Base-by-base conservation (phyloP, 768 basidiomycete genomes). In the Tulasnella sp. region DNA sequence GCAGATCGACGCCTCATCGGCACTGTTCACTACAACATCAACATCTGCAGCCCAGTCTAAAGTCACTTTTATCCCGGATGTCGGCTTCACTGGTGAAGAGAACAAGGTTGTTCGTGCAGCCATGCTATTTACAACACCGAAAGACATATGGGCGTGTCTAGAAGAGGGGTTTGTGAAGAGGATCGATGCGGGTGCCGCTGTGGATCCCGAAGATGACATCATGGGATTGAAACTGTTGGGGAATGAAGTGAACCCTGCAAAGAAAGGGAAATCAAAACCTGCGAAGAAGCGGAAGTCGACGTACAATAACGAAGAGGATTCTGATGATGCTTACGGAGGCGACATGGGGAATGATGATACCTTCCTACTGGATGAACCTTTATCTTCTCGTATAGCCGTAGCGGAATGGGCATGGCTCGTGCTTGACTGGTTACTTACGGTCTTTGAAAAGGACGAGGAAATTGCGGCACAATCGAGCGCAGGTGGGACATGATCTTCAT, bases 371-470 rank as follows among this genome's bases (percentile, higher is more conserved):
- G 34, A 38, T 7, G 34, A 38, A 5, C 15, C 34, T 5, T 15
- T 7, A 38, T 38, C 34, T 15, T 15, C 5, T 15, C 34, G 34
- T 7, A 15, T 7, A 38, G 34, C n/a, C 7, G 47, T 48, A 11
- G 47, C 47, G 5, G 19, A 21, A 23, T 29, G 27, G 5, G 47
- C 47, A 23, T 48, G 47, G 47, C 21, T 11, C 5, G 27, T 48
- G 7, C 47, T 48, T 23, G 47, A 48, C 27, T 48, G 47, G 47
- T 29, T 48, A n/a, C 21, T 48, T 5, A 23, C 27, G 7, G 47
- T 48, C 21, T 48, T 48, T 48, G 47, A 48, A 48, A 48, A n/a
- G n/a, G 47, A 48, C 27, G 47, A 48, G 27, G 47, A 48, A n/a
- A 11, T 21, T 7, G n/a, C 47, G 19, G 47, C 19, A n/a, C 47